Evolutionary conservation across 768 basidiomycete species (phyloP).

Genomic region (Amanita inopinata): DNA sequence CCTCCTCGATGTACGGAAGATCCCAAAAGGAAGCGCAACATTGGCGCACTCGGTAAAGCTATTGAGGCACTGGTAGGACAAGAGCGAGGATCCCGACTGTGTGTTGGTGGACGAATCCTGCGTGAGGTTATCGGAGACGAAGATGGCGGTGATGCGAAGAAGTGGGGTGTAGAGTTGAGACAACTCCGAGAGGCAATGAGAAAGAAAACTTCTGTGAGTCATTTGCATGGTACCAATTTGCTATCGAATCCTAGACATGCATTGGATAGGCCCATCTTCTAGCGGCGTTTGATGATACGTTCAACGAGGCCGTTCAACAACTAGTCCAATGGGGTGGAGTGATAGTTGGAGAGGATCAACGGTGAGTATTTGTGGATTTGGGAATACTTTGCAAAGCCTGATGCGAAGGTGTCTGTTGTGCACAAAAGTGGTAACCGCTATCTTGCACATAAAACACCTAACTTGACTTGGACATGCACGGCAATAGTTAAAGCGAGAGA

Average conservation of each 20-base stretch:
- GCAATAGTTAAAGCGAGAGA: conserved; percentile 57
- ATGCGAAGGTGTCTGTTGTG: neutral
- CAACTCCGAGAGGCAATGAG: conserved; percentile 48
- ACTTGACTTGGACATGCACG: conserved; percentile 58
- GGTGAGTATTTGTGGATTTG: conserved; percentile 36
- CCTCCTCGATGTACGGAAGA: conserved; percentile 73
- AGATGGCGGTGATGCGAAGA: conserved; percentile 62
- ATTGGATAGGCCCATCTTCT: conserved; percentile 42
- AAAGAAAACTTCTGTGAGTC: conserved; percentile 44
- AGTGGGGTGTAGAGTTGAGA: conserved; percentile 64
- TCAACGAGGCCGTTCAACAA: conserved; percentile 72
- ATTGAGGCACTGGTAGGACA: conserved; percentile 56
- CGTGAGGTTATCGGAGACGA: conserved; percentile 25
- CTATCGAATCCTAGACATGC: conserved; percentile 10
- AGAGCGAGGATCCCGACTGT: conserved; percentile 56
- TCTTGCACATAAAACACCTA: conserved; percentile 62
- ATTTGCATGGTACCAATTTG: neutral
- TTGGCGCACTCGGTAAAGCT: conserved; percentile 65
- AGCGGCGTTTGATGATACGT: conserved; percentile 58
- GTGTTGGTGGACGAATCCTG: conserved; percentile 36
- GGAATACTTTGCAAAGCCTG: conserved; percentile 6
- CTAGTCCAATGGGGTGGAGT: conserved; percentile 67
- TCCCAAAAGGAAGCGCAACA: conserved; percentile 60
- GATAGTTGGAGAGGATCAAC: conserved; percentile 50
- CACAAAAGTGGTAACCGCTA: conserved; percentile 55